These are phyloP conservation scores for Uronychia setigera DNA, from an alignment of 73 alveolate species.

Conservation along the genomic window DNA sequence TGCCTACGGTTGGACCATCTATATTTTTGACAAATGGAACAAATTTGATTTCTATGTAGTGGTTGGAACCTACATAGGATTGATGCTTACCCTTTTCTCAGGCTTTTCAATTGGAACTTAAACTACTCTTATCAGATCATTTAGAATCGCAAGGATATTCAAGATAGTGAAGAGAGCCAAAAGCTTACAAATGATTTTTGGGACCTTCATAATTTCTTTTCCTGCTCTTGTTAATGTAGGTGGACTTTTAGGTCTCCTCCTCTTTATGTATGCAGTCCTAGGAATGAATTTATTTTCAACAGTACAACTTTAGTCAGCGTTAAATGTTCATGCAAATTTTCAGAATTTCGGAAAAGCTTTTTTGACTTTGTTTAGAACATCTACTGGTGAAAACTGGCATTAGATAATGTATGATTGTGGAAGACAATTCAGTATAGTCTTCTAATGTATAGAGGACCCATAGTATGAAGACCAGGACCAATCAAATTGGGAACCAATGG, in stretches of 20 bases:
- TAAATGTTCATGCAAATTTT: constrained; percentile 40
- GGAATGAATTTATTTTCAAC: too few relatives aligned
- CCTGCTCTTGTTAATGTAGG: constrained; percentile 72
- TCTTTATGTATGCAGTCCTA: too few relatives aligned
- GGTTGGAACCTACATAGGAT: constrained; percentile 67
- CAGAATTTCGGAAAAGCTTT: too few relatives aligned
- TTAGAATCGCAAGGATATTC: too few relatives aligned
- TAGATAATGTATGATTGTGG: constrained; percentile 79
- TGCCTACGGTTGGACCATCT: constrained; percentile 84
- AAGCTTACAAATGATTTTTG: constrained; percentile 48
- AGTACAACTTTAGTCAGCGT: constrained; percentile 23
- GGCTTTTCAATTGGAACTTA: constrained; percentile 53
- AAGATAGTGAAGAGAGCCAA: too few relatives aligned
- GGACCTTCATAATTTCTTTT: constrained; percentile 46
- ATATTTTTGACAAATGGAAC: constrained; percentile 86
- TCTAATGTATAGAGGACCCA: constrained; percentile 30
- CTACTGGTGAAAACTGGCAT: constrained; percentile 95
- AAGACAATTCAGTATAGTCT: constrained; percentile 3
- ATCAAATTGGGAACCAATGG: not conserved
- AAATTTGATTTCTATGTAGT: constrained; percentile 94
- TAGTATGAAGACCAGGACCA: constrained; percentile 11
- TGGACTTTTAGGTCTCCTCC: constrained; percentile 46
- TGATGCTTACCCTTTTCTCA: constrained; percentile 55
- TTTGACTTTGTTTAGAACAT: constrained; percentile 43
- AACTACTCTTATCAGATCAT: constrained; percentile 64